Evolutionary conservation across 2,329 filamentous ascomycete genomes (phyloP), one percentile per base, ranked within the genome.

Genomic region (Paraphaeosphaeria minitans): DNA sequence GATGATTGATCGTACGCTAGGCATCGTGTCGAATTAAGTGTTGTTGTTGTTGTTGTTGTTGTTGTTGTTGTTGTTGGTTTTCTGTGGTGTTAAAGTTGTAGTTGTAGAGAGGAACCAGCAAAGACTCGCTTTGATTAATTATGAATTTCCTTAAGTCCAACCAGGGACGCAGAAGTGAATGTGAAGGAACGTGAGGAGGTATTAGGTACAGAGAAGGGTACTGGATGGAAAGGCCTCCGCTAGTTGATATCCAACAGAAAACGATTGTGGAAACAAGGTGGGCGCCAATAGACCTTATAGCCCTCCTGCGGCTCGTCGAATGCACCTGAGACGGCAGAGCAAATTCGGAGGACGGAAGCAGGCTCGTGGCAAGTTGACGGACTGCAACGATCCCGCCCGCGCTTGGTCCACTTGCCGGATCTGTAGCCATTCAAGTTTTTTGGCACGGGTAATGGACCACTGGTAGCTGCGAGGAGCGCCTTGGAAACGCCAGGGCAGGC

Each of bases 221-320:
- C 62, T 67, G 67, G 67, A 69, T 66, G 66, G 65, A 69, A 63
- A 55, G 60, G 55, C 54, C 65, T 69, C 69, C 72, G 73, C 66
- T 66, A 64, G 71, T 64, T 68, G 70, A 72, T 74, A 60, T 71
- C 60, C 70, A 70, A 70, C 72, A 74, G 69, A 77, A 76, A 74
- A 73, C 71, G 65, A 60, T 61, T 62, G 60, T 63, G 60, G 67
- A 75, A 75, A 75, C 70, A 71, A 70, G 66, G 68, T 65, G 71
- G 72, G 71, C 66, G 67, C 67, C 70, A 75, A 75, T 75, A 67
- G 69, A 66, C 72, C 72, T 75, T 77, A 77, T 76, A 76, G 60
- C 65, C 62, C 61, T 60, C 58, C 59, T 59, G 60, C 65, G 66
- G 66, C 74, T 75, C 70, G 60, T 69, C 55, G 61, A 57, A 61